Conservation (phyloP, 495 filamentous ascomycete species). For the Jackrogersella minutella region DNA sequence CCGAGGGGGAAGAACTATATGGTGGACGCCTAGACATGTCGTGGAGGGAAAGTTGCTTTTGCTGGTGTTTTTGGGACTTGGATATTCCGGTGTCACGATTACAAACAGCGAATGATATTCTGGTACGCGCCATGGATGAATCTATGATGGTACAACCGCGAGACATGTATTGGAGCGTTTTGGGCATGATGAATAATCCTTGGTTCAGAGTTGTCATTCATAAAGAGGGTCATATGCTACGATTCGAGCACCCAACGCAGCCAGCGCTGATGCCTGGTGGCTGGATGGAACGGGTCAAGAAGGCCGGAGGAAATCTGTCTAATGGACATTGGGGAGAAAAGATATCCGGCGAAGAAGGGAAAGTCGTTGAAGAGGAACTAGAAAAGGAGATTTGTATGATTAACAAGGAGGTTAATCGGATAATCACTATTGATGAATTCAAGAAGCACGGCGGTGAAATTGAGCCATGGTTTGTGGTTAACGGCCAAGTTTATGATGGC, state of each 20-base stretch:
- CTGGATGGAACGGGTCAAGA: constrained; percentile 98
- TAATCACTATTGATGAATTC: constrained; percentile 77
- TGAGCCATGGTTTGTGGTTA: constrained; percentile 89
- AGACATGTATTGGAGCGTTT: constrained; percentile 96
- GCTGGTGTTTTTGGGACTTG: constrained; percentile 94
- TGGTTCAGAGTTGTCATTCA: constrained; percentile 88
- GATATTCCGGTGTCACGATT: constrained; percentile 72
- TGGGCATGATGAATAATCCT: constrained; percentile 99
- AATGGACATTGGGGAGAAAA: constrained; percentile 92
- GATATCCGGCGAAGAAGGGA: constrained; percentile 63
- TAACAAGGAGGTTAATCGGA: constrained; percentile 68
- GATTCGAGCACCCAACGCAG: constrained; percentile 92
- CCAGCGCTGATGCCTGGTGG: constrained; percentile 81
- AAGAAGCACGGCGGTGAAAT: constrained; percentile 70
- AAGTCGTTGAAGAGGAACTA: constrained; percentile 46
- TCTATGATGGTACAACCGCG: constrained; percentile 85
- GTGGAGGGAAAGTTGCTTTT: constrained; percentile 83
- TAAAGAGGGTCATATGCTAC: constrained; percentile 70
- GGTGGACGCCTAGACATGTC: constrained; percentile 84
- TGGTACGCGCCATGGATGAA: constrained; percentile 93
- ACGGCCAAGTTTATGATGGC: constrained; percentile 93
- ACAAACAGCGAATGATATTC: constrained; percentile 70
- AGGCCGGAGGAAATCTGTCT: constrained; percentile 78
- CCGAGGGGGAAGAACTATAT: constrained; percentile 69
- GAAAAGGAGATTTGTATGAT: constrained; percentile 82